A percentile compares a stretch with the other conserved stretches of the same genome.
phyloP scores from a whole-genome alignment of 2,329 filamentous ascomycete species.

The Lizonia empirigonia region DNA sequence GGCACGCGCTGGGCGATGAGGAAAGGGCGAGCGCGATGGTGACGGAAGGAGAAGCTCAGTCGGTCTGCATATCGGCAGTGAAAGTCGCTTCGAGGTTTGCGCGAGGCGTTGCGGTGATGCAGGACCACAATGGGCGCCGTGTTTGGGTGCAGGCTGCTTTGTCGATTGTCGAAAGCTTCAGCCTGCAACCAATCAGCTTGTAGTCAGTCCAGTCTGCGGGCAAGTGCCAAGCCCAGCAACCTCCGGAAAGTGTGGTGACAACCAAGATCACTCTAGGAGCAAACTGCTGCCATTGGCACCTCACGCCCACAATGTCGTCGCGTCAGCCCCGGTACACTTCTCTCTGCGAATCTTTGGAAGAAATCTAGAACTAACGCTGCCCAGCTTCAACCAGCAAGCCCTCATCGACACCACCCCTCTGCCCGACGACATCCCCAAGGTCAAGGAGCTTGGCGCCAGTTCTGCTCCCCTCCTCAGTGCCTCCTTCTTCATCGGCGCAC shows the following conservation, averaged over 20 bases:
- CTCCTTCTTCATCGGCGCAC: conserved; percentile 94
- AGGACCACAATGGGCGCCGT: conserved; percentile 10
- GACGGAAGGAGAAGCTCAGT: conserved; percentile 14
- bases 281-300: conserved; percentile 46
- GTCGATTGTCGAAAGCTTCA: conserved; percentile 26
- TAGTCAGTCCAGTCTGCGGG: not conserved
- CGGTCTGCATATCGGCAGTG: conserved; percentile 15
- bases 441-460: conserved; percentile 90
- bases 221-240: conserved; percentile 24
- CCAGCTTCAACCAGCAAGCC: conserved; percentile 90
- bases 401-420: conserved; percentile 96
- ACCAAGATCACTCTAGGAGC: conserved; percentile 32
- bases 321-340: conserved; percentile 62
- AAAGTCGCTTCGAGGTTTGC: conserved; percentile 6
- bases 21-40: not conserved
- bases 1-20: conserved; percentile 16
- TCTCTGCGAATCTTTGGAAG: conserved; percentile 10
- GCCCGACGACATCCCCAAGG: conserved; percentile 86
- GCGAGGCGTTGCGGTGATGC: conserved; percentile 17
- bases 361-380: conserved; percentile 28
- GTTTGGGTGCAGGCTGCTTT: conserved; percentile 17
- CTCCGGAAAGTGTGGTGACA: conserved; percentile 21
- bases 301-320: conserved; percentile 61
- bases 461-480: conserved; percentile 92
- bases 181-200: conserved; percentile 13